A percentile compares a stretch with the other conserved stretches of the same genome.
phyloP scores from a whole-genome alignment of 2,329 filamentous ascomycete species.

The Pseudocercospora fuligena region DNA sequence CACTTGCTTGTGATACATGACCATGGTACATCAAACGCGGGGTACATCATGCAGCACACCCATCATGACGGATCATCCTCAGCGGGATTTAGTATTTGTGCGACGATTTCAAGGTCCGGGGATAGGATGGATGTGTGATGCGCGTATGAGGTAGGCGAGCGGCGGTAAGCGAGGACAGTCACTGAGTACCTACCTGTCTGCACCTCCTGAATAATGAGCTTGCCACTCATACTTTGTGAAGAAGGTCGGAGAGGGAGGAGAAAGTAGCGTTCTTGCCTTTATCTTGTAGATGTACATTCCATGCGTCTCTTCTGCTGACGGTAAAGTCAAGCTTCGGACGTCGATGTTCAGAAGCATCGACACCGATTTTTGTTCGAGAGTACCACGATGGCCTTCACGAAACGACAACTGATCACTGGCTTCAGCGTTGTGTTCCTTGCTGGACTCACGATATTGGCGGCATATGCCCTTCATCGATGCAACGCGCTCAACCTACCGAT shows the following conservation, averaged over 20 bases:
- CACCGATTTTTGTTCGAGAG: neutral
- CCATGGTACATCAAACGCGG: neutral
- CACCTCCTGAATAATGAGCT: neutral
- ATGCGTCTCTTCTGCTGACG: neutral
- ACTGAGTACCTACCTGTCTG: neutral
- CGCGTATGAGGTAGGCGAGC: neutral
- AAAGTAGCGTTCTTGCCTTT: no score
- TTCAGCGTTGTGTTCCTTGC: slow-evolving; percentile 50
- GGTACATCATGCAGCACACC: neutral
- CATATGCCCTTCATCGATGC: slow-evolving; percentile 40
- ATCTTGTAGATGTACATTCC: neutral
- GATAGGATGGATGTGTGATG: neutral
- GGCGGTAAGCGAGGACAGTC: neutral
- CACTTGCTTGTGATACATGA: neutral
- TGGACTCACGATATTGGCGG: slow-evolving; percentile 47
- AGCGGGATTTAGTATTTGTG: neutral
- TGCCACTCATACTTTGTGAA: neutral
- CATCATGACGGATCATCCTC: neutral
- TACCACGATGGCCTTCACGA: slow-evolving; percentile 34
- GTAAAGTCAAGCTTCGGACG: neutral
- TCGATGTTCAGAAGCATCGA: neutral
- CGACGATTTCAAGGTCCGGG: neutral
- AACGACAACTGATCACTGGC: slow-evolving; percentile 46
- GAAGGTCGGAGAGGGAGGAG: neutral
- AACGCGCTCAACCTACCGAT: slow-evolving; percentile 49